Conservation (phyloP, 31 red algal species). For the Asparagopsis taxiformis region DNA sequence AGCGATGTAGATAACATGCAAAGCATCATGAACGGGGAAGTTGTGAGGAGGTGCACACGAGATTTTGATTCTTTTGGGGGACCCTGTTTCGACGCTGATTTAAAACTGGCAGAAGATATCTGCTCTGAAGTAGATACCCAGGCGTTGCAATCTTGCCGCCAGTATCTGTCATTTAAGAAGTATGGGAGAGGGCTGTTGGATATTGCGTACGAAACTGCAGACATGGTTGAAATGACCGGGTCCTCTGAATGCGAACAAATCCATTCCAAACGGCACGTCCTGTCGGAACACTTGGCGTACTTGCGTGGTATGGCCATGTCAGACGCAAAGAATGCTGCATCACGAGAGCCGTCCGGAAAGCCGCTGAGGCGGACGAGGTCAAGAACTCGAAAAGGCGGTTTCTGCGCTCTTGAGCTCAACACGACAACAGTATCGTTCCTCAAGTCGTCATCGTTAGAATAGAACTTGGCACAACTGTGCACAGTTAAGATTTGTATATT, state of each 20-base stretch:
- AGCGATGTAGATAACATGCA: conserved; percentile 23
- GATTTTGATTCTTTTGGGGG: not conserved
- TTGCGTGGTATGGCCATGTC: conserved; percentile 46
- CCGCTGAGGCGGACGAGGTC: conserved; percentile 19
- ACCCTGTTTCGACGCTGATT: conserved; percentile 31
- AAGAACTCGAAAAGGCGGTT: conserved; percentile 25
- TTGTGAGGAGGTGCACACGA: not conserved
- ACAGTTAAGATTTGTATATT: conserved; percentile 4
- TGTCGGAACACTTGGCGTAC: conserved; percentile 35
- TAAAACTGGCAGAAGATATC: not conserved
- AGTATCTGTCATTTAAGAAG: not conserved
- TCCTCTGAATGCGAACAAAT: not conserved
- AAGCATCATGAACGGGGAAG: not conserved
- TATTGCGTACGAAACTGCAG: not conserved
- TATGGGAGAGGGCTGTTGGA: not conserved
- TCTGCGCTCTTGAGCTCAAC: conserved; percentile 50
- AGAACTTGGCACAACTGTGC: not conserved
- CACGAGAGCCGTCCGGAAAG: not conserved
- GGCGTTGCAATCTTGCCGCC: not conserved
- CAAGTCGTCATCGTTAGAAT: conserved; percentile 25
- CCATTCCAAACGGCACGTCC: conserved; percentile 2
- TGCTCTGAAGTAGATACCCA: not conserved
- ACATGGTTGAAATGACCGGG: not conserved
- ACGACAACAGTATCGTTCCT: conserved; percentile 36
- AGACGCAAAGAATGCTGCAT: conserved; percentile 1